These are phyloP conservation scores for Rutstroemia sp. DNA, from an alignment of 2,329 filamentous ascomycete genomes.

Conservation along the genomic window DNA sequence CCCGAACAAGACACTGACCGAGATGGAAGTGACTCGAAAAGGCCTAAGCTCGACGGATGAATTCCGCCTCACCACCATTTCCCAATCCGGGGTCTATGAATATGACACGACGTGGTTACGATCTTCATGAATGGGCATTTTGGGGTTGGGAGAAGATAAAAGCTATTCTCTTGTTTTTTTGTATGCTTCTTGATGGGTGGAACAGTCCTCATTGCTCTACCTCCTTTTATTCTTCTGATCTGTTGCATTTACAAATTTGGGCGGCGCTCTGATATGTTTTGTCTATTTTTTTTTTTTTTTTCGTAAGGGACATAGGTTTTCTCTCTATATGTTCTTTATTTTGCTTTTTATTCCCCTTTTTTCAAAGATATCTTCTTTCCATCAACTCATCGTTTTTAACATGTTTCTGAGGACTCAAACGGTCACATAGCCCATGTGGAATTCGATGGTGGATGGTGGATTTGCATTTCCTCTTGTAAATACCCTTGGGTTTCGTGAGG, in stretches of 20 bases:
- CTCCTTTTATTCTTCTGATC: neutral
- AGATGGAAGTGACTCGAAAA: conserved; percentile 6
- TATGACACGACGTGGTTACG: conserved; percentile 2
- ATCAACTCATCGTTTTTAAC: neutral
- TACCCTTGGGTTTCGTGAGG: conserved; percentile 6
- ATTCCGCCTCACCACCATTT: neutral
- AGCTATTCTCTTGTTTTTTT: conserved; percentile 1
- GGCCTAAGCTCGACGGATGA: conserved; percentile 8
- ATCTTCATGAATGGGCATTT: conserved; percentile 6
- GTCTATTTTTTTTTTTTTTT: neutral
- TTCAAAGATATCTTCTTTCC: neutral
- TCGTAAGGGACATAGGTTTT: neutral
- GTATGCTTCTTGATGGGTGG: neutral
- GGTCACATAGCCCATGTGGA: neutral
- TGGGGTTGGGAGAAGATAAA: neutral
- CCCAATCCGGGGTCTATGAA: neutral
- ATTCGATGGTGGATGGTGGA: neutral
- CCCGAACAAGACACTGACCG: conserved; percentile 6
- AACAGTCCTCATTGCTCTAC: neutral
- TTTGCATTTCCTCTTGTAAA: conserved; percentile 9
- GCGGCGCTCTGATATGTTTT: neutral
- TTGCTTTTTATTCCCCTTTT: neutral
- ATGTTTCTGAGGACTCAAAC: neutral
- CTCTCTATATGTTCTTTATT: neutral
- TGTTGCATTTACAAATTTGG: neutral